Base-by-base conservation (phyloP, 768 basidiomycete genomes). In the Kwoniella mangroviensis region DNA sequence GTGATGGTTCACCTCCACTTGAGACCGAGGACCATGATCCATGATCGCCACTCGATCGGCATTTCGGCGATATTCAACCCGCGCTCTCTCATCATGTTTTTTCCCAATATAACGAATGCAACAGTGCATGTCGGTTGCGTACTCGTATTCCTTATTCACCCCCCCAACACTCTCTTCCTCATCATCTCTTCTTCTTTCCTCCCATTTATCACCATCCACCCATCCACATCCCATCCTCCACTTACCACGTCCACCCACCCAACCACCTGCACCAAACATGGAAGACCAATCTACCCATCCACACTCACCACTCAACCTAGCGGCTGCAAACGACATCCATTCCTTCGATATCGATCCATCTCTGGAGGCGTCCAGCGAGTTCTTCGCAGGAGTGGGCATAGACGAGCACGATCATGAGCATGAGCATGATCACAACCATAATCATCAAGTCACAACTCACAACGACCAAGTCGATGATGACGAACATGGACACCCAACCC, bases 101-200 rank as follows among this genome's bases (percentile, higher is more conserved):
- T n/a, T n/a, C n/a, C n/a, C n/a, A n/a, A n/a, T n/a, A n/a, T n/a
- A n/a, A n/a, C n/a, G n/a, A n/a, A n/a, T n/a, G n/a, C n/a, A n/a
- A n/a, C n/a, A n/a, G n/a, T n/a, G n/a, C n/a, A n/a, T n/a, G n/a
- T n/a, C n/a, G n/a, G n/a, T n/a, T n/a, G n/a, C n/a, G n/a, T n/a
- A n/a, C n/a, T n/a, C n/a, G n/a, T n/a, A 42, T 69, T 69, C 68
- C 28, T 69, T 69, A 69, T 69, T 60, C 68, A 60, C 5, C 21
- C n/a, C 21, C n/a, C 28, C 12, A 19, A n/a, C 51, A 1, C 24
- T 56, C 42, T 7, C 22, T 15, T 49, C 34, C 65, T 43, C 65
- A 24, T 17, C 65, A 40, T 52, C 63, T 53, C 51, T 58, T 63
- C 49, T 70, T 68, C 41, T 56, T 60, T 59, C 64, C 69, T 63